Evolutionary conservation across 208 protist genomes (phyloP), one percentile per base, ranked within the genome.

Genomic region (Acanthamoeba castellanii): DNA sequence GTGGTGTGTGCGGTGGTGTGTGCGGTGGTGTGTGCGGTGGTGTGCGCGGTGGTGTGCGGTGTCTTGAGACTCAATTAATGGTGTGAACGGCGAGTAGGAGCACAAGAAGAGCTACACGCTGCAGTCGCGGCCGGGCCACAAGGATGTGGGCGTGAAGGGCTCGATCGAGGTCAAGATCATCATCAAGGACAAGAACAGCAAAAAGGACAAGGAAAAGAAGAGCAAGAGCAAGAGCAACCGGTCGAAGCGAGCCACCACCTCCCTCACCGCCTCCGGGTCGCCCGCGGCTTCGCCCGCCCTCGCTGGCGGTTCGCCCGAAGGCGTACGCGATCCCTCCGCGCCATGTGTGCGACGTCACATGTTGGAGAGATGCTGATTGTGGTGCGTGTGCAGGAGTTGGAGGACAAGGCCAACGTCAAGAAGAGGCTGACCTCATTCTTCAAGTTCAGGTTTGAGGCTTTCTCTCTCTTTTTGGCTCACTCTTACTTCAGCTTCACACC

Each of bases 341-440:
- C 47, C 59, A 66, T 66, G 59, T 66, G 13, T 66, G 59, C n/a
- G n/a, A n/a, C n/a, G n/a, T n/a, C n/a, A n/a, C n/a, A n/a, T n/a
- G n/a, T n/a, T n/a, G n/a, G n/a, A 64, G 20, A 76, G n/a, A 76
- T 30, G 11, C 9, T 30, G 11, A 34, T 76, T 8, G n/a, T n/a
- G n/a, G n/a, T n/a, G n/a, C n/a, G 78, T 27, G 20, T 18, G 13
- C 78, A 87, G 78, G 78, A 87, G 32, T 7, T 87, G 22, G 78
- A 87, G 78, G 87, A 92, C 42, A 66, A 72, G 22, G 87, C 87
- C n/a, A 70, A 78, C 87, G 87, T 92, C 25, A 92, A 92, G 87
- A 92, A 76, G 87, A 70, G 34, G 59, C 37, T 92, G 34, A 92
- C 87, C 7, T 92, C 87, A 9, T 92, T 92, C 57, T 92, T 92